Evolutionary conservation across 495 filamentous ascomycete species (phyloP).

Genomic region (Articulospora tetracladia): DNA sequence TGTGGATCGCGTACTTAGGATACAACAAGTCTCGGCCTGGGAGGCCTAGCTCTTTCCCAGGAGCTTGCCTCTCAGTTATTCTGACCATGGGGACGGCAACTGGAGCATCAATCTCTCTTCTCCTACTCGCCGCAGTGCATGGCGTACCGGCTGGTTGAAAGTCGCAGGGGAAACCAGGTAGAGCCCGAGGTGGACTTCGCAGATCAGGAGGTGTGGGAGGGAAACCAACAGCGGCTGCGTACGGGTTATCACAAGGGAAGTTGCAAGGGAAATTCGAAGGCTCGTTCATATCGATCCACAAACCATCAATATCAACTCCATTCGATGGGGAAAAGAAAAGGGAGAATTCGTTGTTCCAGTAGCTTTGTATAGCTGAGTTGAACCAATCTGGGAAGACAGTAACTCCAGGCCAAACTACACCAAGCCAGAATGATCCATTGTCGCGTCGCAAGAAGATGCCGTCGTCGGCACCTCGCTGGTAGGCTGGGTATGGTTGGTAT

Average conservation of each 20-base stretch:
- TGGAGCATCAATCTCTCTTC: conserved; percentile 4
- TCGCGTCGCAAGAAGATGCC: conserved; percentile 61
- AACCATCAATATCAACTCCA: conserved; percentile 78
- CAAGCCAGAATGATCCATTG: conserved; percentile 67
- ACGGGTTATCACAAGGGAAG: conserved; percentile 63
- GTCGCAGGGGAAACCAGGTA: conserved; percentile 68
- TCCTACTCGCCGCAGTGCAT: conserved; percentile 18
- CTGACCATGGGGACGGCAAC: neutral
- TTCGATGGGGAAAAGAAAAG: conserved; percentile 60
- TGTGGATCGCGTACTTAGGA: conserved; percentile 73
- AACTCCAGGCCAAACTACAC: conserved; percentile 83
- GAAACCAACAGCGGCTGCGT: conserved; percentile 47
- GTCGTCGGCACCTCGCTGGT: conserved; percentile 55
- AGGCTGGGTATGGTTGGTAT: conserved; percentile 57
- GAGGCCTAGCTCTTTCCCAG: conserved; percentile 48
- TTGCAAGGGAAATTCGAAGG: conserved; percentile 57
- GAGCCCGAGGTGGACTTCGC: conserved; percentile 52
- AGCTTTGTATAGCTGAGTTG: conserved; percentile 56
- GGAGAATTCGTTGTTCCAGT: conserved; percentile 71
- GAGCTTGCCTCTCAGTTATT: conserved; percentile 5
- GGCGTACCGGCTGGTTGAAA: conserved; percentile 58
- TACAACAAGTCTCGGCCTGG: conserved; percentile 62
- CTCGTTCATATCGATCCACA: conserved; percentile 91
- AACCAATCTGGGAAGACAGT: conserved; percentile 88
- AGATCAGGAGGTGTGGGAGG: conserved; percentile 66